These are phyloP conservation scores for Microstroma glucosiphilum DNA, from an alignment of 1,284 basidiomycete species.

Conservation along the genomic window DNA sequence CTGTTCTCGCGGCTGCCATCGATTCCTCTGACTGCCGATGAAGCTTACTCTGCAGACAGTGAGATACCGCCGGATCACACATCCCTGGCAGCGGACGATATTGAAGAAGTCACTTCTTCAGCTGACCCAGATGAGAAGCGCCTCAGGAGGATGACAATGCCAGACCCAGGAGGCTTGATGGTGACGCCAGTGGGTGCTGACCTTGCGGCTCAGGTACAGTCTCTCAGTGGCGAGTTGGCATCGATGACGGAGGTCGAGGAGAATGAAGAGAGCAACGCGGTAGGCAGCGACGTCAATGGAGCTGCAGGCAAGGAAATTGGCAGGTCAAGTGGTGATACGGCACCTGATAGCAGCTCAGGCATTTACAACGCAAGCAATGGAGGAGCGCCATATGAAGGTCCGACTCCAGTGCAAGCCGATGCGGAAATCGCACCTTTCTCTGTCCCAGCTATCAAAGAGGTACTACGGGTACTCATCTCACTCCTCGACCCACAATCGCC, in stretches of 20 bases:
- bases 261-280: constrained; percentile 12
- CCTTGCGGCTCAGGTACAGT: constrained; percentile 12
- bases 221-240: constrained; percentile 12
- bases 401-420: constrained; percentile 1
- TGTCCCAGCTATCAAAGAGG: constrained; percentile 83
- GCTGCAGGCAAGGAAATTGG: too few species aligned
- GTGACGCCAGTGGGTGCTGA: constrained; percentile 4
- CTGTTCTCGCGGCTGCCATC: constrained; percentile 70
- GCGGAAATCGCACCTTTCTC: constrained; percentile 60
- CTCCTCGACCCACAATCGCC: constrained; percentile 90
- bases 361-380: constrained; percentile 1
- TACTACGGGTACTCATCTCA: constrained; percentile 87
- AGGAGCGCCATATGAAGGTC: background rate
- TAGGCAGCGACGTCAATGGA: background rate
- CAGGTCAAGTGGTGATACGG: too few species aligned
- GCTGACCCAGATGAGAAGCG: constrained; percentile 27
- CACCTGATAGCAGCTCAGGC: background rate
- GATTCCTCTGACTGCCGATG: constrained; percentile 52
- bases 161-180: constrained; percentile 41
- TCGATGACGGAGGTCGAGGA: constrained; percentile 2
- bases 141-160: constrained; percentile 48
- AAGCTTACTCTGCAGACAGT: constrained; percentile 29
- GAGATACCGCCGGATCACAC: constrained; percentile 37
- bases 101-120: constrained; percentile 18
- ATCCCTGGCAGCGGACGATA: constrained; percentile 35